Conservation (phyloP, 345 rosid genomes). For the Eucalyptus camaldulensis region DNA sequence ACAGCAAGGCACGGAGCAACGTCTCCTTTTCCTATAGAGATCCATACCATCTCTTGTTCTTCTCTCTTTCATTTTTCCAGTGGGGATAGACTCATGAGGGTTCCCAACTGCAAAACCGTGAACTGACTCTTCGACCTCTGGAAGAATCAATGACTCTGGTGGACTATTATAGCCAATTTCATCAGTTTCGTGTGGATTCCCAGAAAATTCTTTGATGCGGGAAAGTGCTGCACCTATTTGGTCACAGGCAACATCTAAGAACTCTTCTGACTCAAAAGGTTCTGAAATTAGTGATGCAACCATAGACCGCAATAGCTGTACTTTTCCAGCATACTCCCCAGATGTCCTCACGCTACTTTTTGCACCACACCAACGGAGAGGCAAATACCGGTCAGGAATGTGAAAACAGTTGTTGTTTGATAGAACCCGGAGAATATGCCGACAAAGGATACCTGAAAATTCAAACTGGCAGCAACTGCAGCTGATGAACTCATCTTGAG, state of each 20-base stretch:
- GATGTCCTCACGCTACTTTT: not conserved
- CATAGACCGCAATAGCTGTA: conserved; percentile 40
- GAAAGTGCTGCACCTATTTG: conserved; percentile 24
- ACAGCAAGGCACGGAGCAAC: conserved; percentile 27
- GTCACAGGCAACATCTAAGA: conserved; percentile 42
- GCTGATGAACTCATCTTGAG: conserved; percentile 35
- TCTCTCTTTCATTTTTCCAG: conserved; percentile 41
- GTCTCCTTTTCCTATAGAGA: conserved; percentile 19
- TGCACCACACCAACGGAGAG: conserved; percentile 21
- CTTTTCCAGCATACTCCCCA: conserved; percentile 16
- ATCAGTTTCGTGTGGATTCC: conserved; percentile 2
- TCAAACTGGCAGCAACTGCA: conserved; percentile 47
- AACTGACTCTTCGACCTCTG: conserved; percentile 29
- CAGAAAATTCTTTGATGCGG: conserved; percentile 27
- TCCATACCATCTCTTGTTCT: conserved; percentile 26
- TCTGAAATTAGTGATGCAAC: conserved; percentile 28
- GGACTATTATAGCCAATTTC: conserved; percentile 20
- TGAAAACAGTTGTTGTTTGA: conserved; percentile 51
- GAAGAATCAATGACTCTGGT: conserved; percentile 30
- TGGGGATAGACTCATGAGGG: conserved; percentile 11
- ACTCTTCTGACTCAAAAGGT: conserved; percentile 37
- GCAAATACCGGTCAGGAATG: conserved; percentile 40
- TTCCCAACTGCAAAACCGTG: conserved; percentile 17
- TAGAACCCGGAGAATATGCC: conserved; percentile 46
- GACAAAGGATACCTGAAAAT: conserved; percentile 48